Evolutionary conservation across 345 rosid genomes (phyloP), one percentile per base, ranked within the genome.

Genomic region (Eucalyptus curtisii): DNA sequence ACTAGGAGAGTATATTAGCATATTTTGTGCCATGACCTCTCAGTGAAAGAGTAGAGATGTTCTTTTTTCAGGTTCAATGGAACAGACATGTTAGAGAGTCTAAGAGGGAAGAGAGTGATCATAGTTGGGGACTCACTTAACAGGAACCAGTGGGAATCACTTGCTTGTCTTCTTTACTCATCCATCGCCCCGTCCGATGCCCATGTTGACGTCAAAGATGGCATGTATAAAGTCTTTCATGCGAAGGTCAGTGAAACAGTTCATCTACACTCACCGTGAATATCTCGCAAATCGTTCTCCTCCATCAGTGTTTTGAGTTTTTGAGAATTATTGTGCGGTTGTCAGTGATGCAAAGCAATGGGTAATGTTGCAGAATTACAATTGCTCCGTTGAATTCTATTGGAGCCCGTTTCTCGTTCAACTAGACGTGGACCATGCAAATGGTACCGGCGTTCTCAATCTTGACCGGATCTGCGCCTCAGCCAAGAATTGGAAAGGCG

Each of bases 141-240:
- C 91, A 88, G 93, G 90, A 93, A 94, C 90, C 95, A 94, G 89
- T 94, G 93, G 91, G 95, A 95, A 80, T 93, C 96, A 68, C 94
- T 95, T 64, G 92, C 92, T 88, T 94, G 94, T 68, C 93, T 94
- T 87, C 92, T 95, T 59, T 93, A 92, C 88, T 91, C 95, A 85
- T 88, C 93, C 31, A 47, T 91, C 17, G 91, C 92, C 90, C 68
- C 93, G 49, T 90, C 91, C 27, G 89, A 64, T 49, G 86, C 92
- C 71, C 86, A 30, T 40, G 87, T 94, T 25, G 86, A 91, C 48
- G 87, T 50, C 24, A 40, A 37, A 22, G 27, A 86, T 10, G 25
- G 90, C 24, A 48, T 3, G 19, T 87, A 87, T 49, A 93, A 93
- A 88, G 68, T 91, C 88, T 94, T 95, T 84, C 89, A 30, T 76